Base-by-base conservation (phyloP, 768 basidiomycete species). In the Boletus tylopilopsis region DNA sequence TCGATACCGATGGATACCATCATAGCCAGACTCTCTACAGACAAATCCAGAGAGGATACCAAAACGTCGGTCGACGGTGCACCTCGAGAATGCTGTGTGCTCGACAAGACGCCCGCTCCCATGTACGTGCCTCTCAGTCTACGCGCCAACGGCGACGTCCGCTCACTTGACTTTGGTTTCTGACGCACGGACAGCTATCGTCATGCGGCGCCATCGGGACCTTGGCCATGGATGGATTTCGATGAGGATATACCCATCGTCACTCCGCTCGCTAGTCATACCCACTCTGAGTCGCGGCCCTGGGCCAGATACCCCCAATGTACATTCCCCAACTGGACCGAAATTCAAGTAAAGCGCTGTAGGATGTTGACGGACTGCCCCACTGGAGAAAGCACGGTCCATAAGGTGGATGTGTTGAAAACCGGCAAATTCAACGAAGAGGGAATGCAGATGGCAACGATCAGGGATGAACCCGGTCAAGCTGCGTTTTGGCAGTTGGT, bases 211-310 rank as follows among this genome's bases (percentile, higher is more conserved):
- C 72, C 72, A 4, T 70, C 67, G 4, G 72, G 72, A 6, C 72
- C 72, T 21, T 73, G 72, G 72, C 72, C 72, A 6, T 73, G 70
- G 63, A 67, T 74, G 56, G 72, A 74, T 52, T 62, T 73, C 18
- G 66, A 69, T 40, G 64, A 53, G 39, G 68, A 64, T 48, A 36
- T 56, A 22, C 61, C 45, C 1, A 2, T 16, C 0, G 52, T 56
- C 4, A 6, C 23, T 1, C 16, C 36, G 16, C 45, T 25, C 2
- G 3, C 50, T 2, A 18, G n/a, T 4, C 37, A 16, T 6, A 12
- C 19, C 15, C 18, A 18, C 27, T 8, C 42, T 18, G 48, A 45
- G 10, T 8, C 0, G 5, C 36, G 6, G 3, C 6, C 37, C 8
- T 69, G 68, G 68, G 15, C n/a, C 7, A 50, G 47, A 40, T 70